Conservation (phyloP, 2,329 filamentous ascomycete genomes). For the Tolypocladium tundrense region DNA sequence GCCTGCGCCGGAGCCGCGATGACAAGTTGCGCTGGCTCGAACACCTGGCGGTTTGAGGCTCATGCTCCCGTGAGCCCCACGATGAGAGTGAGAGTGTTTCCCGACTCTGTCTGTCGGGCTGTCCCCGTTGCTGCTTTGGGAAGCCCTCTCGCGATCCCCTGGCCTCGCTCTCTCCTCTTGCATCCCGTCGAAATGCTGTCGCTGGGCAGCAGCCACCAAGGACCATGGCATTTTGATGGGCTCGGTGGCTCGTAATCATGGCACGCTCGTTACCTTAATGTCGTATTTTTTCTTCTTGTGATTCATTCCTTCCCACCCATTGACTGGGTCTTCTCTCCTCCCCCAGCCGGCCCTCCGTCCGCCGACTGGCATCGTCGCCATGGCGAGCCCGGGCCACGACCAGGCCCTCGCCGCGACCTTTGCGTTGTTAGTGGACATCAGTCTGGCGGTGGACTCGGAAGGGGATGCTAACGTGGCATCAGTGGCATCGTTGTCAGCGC, state of each 20-base stretch:
- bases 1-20: neutral
- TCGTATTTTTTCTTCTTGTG: conserved; percentile 13
- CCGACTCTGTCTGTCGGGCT: neutral
- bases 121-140: neutral
- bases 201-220: neutral
- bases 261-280: conserved; percentile 5
- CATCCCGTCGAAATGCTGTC: conserved; percentile 1
- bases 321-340: conserved; percentile 33
- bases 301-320: conserved; percentile 27
- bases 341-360: conserved; percentile 18
- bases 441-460: no score
- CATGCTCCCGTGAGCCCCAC: neutral
- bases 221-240: neutral
- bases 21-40: neutral
- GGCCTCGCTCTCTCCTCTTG: neutral
- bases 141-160: neutral
- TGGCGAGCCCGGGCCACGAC: conserved; percentile 33
- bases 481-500: conserved; percentile 44
- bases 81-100: neutral
- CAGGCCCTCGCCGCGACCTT: conserved; percentile 44
- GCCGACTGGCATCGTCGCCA: conserved; percentile 17
- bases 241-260: neutral
- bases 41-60: neutral
- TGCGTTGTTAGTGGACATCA: conserved; percentile 34
- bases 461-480: conserved; percentile 15